These are phyloP conservation scores for Candida alai DNA, from an alignment of 805 yeast genomes.

Conservation along the genomic window DNA sequence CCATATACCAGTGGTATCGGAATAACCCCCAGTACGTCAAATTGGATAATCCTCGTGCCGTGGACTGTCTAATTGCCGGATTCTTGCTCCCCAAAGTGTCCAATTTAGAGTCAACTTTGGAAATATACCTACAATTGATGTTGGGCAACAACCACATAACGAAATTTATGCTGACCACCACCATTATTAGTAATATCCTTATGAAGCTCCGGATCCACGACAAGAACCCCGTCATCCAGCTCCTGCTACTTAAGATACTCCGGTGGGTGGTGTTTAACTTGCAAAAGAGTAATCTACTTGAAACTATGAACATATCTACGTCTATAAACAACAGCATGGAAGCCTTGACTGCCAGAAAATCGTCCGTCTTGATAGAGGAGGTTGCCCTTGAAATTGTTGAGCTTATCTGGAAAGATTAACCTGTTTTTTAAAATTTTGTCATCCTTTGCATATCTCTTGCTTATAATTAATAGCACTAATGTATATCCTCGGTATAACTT, in stretches of 20 bases:
- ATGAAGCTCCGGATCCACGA: conserved; percentile 22
- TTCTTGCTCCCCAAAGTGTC: conserved; percentile 36
- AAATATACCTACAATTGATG: conserved; percentile 35
- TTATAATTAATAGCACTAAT: too few relatives aligned
- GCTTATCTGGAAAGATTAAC: conserved; percentile 38
- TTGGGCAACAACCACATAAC: conserved; percentile 18
- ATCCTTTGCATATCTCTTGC: not conserved
- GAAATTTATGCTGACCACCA: conserved; percentile 21
- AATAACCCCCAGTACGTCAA: conserved; percentile 21
- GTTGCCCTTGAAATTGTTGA: conserved; percentile 25
- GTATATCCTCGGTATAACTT: conserved; percentile 4
- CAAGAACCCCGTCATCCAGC: conserved; percentile 36
- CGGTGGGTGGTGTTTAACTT: conserved; percentile 14
- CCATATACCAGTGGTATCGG: conserved; percentile 40
- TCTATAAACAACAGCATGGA: conserved; percentile 8
- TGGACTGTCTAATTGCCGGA: conserved; percentile 34
- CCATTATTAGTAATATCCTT: conserved; percentile 27
- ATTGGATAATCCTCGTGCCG: conserved; percentile 22
- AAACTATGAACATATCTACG: not conserved
- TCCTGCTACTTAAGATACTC: conserved; percentile 30
- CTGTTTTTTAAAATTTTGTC: not conserved
- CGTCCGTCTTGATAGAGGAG: conserved; percentile 37
- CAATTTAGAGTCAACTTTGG: conserved; percentile 42
- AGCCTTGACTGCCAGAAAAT: conserved; percentile 13
- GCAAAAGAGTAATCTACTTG: not conserved